Base-by-base conservation (phyloP, 2,329 filamentous ascomycete genomes). In the Fusarium kyushuense region DNA sequence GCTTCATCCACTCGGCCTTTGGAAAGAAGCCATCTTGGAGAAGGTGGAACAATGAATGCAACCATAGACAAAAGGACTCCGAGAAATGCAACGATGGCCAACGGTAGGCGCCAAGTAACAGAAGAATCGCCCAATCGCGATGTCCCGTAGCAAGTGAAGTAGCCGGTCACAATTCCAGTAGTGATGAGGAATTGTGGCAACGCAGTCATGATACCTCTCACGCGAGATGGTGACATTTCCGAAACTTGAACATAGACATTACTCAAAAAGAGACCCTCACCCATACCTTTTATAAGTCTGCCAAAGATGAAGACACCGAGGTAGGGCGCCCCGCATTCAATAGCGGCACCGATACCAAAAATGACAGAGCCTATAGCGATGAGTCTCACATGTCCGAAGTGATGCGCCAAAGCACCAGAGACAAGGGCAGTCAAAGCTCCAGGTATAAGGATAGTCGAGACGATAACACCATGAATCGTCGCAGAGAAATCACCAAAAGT, bases 61-160 rank as follows among this genome's bases (percentile, higher is more conserved):
- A 79, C 75, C 7, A 76, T 76, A 0, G 74, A 74, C 1, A 76
- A n/a, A 2, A 65, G 32, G 6, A 76, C 35, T 0, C 73, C 74
- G 11, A 79, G 69, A 6, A 74, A 72, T 1, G 82, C 80, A 3
- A 77, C 77, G 2, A 81, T 69, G 0, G 80, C 80, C 3, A 86
- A 78, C 0, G 87, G 87, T 0, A 87, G 76, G 4, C 87, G 81
- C 87, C 87, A 90, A 2, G 86, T 83, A 2, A 87, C 71, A 0
- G 84, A 83, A 1, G 81, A 82, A 1, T 72, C 52, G 0, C 64
- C 62, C 2, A 87, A 77, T 1, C 76, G 71, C 0, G 82, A 79
- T 11, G 84, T 85, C 14, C 86, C 87, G 64, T 90, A 90, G 69
- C 86, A 89, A 9, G 82, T 84, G 70, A 90, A 90, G 71, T 86